These are phyloP conservation scores for Synchytrium microbalum DNA, from an alignment of 371 early-diverging fungal species.

Conservation along the genomic window DNA sequence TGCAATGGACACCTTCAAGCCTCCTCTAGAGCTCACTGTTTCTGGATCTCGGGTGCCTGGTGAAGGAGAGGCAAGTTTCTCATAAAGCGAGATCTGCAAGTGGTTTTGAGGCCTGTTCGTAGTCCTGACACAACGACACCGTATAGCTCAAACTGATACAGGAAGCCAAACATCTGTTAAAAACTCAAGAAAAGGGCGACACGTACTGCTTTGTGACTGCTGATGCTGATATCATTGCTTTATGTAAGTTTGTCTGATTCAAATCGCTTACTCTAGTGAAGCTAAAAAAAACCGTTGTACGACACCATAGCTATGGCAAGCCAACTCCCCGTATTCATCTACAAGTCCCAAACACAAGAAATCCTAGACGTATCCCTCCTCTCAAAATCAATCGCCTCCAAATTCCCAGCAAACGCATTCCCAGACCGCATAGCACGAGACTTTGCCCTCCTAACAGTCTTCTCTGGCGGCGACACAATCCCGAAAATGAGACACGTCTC, in stretches of 20 bases:
- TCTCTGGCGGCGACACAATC: not conserved
- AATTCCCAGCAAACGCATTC: not conserved
- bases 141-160: not conserved
- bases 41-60: not conserved
- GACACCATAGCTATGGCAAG: not conserved
- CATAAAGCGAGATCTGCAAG: too few relatives aligned
- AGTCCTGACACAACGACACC: not conserved
- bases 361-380: not conserved
- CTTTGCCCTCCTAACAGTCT: not conserved
- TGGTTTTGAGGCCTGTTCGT: too few relatives aligned
- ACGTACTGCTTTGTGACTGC: not conserved
- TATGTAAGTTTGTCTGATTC: too few relatives aligned
- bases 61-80: not conserved
- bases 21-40: not conserved
- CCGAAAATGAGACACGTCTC: not conserved
- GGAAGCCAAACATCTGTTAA: not conserved
- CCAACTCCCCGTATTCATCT: not conserved
- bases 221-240: not conserved
- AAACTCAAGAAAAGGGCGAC: not conserved
- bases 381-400: not conserved
- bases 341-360: not conserved
- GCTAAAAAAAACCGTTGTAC: too few relatives aligned
- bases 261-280: too few relatives aligned
- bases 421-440: not conserved
- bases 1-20: not conserved